A percentile compares a stretch with the other conserved stretches of the same genome.
These are phyloP conservation scores for Xeromyces bisporus DNA, from an alignment of 495 filamentous ascomycete species.

Conservation along the genomic window DNA sequence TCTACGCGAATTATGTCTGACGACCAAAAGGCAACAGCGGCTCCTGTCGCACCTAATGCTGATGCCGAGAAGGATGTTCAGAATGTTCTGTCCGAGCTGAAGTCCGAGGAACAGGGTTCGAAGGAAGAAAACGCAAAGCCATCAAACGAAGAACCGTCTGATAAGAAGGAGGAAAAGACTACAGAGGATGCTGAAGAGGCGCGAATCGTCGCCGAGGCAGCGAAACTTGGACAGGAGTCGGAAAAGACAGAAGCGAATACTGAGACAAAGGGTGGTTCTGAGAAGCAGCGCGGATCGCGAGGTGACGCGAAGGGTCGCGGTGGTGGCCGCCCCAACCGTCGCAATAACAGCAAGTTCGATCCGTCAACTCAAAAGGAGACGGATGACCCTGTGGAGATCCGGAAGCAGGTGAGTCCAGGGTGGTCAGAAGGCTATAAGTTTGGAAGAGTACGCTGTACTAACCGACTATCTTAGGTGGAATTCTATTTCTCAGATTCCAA, in stretches of 20 bases:
- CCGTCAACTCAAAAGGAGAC: conserved; percentile 42
- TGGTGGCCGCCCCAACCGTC: conserved; percentile 4
- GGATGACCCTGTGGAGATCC: conserved; percentile 59
- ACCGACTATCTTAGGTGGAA: conserved; percentile 48
- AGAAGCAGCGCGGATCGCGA: conserved; percentile 11
- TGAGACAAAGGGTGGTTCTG: conserved; percentile 14
- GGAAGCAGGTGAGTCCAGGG: conserved; percentile 62
- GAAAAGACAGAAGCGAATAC: conserved; percentile 21
- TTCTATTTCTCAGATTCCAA: conserved; percentile 97
- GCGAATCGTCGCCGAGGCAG: conserved; percentile 27
- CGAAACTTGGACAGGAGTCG: conserved; percentile 28
- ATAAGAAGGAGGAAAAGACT: conserved; percentile 12
- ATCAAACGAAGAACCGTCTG: conserved; percentile 6
- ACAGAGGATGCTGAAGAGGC: conserved; percentile 21
- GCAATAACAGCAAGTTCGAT: conserved; percentile 47
- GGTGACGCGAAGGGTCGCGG: conserved; percentile 8
- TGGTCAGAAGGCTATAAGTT: no score
- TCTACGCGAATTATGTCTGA: conserved; percentile 20
- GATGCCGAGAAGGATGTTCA: conserved; percentile 32
- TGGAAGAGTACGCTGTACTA: conserved; percentile 1
- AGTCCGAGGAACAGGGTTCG: conserved; percentile 24
- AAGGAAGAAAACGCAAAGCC: background rate
- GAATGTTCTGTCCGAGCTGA: conserved; percentile 30
- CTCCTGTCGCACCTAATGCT: conserved; percentile 15
- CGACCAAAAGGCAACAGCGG: conserved; percentile 18